phyloP scores from a whole-genome alignment of 805 yeast species.

The Saccharomycopsis sp. region DNA sequence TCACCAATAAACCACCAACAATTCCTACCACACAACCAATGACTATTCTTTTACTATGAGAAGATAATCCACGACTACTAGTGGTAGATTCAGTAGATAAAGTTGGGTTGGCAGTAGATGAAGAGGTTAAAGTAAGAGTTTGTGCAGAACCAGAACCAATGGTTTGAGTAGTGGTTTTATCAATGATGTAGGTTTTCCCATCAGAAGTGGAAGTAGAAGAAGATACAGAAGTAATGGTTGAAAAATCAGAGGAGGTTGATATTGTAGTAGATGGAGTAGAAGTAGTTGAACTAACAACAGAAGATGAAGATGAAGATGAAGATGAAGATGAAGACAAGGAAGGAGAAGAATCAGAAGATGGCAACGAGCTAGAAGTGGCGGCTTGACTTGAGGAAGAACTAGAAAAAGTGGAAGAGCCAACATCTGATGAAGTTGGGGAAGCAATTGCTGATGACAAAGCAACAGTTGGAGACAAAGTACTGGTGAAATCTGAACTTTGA shows the following conservation, averaged over 20 bases:
- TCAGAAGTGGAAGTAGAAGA: conserved; percentile 2
- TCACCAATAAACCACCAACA: conserved; percentile 48
- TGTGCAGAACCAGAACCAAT: conserved; percentile 24
- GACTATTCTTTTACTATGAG: conserved; percentile 41
- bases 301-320: conserved; percentile 11
- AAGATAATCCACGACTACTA: conserved; percentile 33
- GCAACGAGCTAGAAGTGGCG: conserved; percentile 5
- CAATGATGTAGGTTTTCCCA: conserved; percentile 22
- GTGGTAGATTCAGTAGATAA: conserved; percentile 18
- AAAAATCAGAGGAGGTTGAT: background rate
- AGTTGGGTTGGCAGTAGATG: conserved; percentile 22
- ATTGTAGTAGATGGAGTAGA: background rate
- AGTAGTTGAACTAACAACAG: background rate
- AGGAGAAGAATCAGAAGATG: conserved; percentile 9
- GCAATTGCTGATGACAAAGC: no score
- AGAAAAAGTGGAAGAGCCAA: no score
- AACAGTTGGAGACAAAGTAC: no score
- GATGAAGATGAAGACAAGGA: conserved; percentile 2
- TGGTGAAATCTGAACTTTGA: no score
- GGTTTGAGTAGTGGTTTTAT: conserved; percentile 26
- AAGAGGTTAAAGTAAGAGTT: conserved; percentile 22
- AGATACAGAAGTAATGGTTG: background rate
- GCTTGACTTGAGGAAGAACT: no score
- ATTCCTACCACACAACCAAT: conserved; percentile 66
- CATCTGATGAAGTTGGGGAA: no score